Percentiles rank a stretch among this genome's conserved stretches.
Conservation (phyloP, 306 rosid genomes). For the Biancaea sappan region DNA sequence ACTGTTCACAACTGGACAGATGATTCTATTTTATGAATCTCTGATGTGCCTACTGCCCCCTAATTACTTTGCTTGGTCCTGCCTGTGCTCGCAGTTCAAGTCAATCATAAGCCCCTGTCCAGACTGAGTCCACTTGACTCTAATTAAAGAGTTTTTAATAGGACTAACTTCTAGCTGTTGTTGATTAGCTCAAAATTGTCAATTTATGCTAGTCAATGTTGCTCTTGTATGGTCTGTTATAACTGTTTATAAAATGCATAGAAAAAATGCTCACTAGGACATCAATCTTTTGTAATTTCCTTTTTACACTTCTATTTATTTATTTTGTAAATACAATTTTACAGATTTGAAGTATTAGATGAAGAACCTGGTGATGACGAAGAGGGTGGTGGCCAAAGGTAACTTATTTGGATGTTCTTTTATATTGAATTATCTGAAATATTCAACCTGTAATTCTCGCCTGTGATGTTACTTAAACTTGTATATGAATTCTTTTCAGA, state of each 20-base stretch:
- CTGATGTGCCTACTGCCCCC: neutral
- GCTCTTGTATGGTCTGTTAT: constrained; percentile 17
- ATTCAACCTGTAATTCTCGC: constrained; percentile 3
- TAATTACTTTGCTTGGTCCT: neutral
- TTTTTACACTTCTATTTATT: constrained; percentile 24
- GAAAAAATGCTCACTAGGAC: neutral
- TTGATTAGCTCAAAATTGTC: constrained; percentile 7
- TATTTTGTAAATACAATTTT: constrained; percentile 18
- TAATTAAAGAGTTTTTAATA: constrained; percentile 25
- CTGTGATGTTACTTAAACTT: constrained; percentile 13
- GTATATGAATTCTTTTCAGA: constrained; percentile 12
- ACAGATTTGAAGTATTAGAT: constrained; percentile 92
- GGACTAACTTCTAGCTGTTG: constrained; percentile 15
- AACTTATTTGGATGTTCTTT: constrained; percentile 13
- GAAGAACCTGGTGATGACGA: constrained; percentile 99
- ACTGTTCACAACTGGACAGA: neutral
- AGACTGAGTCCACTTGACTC: neutral
- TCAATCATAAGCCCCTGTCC: constrained; percentile 5
- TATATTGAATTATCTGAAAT: neutral
- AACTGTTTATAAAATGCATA: neutral
- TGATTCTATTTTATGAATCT: neutral
- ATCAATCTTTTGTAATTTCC: constrained; percentile 1
- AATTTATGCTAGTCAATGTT: constrained; percentile 3
- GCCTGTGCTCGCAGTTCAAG: neutral
- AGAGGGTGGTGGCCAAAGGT: constrained; percentile 85